Evolutionary conservation across 202 grass and related monocot genomes (phyloP), one percentile per base, ranked within the genome.

Genomic region (Zizania palustris): DNA sequence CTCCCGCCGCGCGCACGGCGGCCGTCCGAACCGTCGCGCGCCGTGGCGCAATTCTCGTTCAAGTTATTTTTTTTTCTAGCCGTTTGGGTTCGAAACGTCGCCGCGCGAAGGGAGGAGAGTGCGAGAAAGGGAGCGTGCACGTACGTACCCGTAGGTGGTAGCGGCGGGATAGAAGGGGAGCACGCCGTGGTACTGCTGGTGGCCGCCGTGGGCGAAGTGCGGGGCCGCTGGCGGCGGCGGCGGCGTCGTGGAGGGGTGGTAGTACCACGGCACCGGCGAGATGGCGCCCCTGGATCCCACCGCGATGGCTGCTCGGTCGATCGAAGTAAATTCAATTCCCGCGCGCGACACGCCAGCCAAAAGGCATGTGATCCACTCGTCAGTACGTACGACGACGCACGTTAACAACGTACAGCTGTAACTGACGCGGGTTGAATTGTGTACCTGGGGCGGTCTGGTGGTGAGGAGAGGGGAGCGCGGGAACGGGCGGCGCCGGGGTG

Each of bases 141-240:
- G n/a, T n/a, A 20, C 72, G 22, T 94, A 97, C 95, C 95, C 89
- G 85, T 94, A 97, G 83, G 88, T 54, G 60, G 83, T 61, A 82
- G 88, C 60, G 84, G 90, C 82, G 63, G 89, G 70, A 87, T 94
- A 97, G 89, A 94, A 92, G 6, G 95, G 95, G 66, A 97, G 80
- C 6, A 90, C 85, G 62, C 91, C 85, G 87, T 90, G 89, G 85
- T 92, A 96, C 67, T 85, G 88, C 45, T 89, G 88, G 73, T 83
- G 88, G 2, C 50, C 84, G 79, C 82, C 80, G 33, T 67, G 54
- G 37, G 80, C 89, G 56, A 76, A 87, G 79, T 88, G 88, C 67
- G 93, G 93, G 63, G 81, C 82, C 44, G 74, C 79, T 14, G 90
- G 11, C 69, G 89, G 56, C 60, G 88, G 66, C 19, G 86, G 80